Conservation (phyloP, 2,329 filamentous ascomycete genomes). For the Ascochyta lentis region DNA sequence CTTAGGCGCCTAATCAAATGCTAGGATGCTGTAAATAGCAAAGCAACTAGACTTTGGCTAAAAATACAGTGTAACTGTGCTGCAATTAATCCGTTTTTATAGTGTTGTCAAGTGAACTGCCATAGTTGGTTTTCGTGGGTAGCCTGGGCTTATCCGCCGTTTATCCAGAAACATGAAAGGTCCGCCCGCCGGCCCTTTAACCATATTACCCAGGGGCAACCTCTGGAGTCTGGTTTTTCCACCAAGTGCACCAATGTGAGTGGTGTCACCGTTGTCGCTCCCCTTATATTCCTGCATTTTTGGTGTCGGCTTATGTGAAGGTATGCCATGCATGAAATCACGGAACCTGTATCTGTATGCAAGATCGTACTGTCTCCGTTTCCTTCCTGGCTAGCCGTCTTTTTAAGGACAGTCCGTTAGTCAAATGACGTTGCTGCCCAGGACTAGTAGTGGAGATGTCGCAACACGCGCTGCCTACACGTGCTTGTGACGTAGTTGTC, state of each 20-base stretch:
- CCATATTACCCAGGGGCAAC: slow-evolving; percentile 11
- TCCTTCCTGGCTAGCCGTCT: background rate
- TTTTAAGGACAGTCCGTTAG: background rate
- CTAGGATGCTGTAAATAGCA: too few relatives aligned
- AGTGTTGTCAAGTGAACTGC: too few relatives aligned
- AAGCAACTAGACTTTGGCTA: too few relatives aligned
- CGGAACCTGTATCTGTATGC: background rate
- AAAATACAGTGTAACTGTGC: too few relatives aligned
- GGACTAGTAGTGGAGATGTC: background rate
- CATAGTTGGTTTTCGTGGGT: too few relatives aligned
- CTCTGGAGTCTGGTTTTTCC: background rate
- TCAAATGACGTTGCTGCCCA: background rate
- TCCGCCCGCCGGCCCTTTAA: slow-evolving; percentile 18
- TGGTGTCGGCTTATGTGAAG: background rate
- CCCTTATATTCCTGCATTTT: background rate
- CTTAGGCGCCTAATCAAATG: too few relatives aligned
- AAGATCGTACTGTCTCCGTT: background rate
- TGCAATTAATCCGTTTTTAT: too few relatives aligned
- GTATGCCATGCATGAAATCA: background rate
- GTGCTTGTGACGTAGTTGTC: background rate
- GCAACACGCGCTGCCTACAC: background rate
- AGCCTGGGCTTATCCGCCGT: too few relatives aligned
- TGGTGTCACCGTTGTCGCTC: background rate
- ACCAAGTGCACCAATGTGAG: slow-evolving; percentile 3
- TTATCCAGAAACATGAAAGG: too few relatives aligned